phyloP scores from a whole-genome alignment of 1,284 basidiomycete species.

The Puccinia horiana region DNA sequence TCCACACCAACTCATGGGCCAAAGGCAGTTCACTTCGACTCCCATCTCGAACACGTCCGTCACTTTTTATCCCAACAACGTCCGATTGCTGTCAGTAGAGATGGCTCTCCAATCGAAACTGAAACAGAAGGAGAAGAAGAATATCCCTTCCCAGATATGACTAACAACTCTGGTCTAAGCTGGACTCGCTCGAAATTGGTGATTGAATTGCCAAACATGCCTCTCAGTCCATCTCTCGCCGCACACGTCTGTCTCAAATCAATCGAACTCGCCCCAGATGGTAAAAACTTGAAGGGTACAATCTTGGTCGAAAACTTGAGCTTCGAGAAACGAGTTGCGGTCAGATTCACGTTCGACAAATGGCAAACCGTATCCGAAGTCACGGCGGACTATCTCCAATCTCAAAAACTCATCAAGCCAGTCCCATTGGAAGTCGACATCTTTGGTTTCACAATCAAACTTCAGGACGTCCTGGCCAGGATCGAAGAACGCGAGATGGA shows the following conservation, averaged over 20 bases:
- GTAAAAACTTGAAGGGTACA: conserved; percentile 59
- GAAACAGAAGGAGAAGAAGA: conserved; percentile 67
- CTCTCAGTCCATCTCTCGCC: background rate
- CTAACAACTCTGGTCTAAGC: background rate
- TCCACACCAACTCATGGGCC: conserved; percentile 67
- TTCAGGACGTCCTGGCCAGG: conserved; percentile 72
- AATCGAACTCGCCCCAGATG: conserved; percentile 15
- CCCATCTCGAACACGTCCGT: conserved; percentile 69
- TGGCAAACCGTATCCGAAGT: conserved; percentile 66
- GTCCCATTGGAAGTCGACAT: conserved; percentile 59
- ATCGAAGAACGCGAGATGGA: conserved; percentile 69
- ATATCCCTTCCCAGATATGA: conserved; percentile 34
- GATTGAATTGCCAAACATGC: conserved; percentile 28
- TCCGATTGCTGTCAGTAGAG: conserved; percentile 84
- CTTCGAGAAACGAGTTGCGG: conserved; percentile 64
- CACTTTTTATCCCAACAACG: conserved; percentile 90
- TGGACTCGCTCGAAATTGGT: conserved; percentile 5
- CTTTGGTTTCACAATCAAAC: conserved; percentile 65
- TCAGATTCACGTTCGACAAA: conserved; percentile 64
- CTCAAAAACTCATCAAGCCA: conserved; percentile 53
- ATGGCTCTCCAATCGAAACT: conserved; percentile 80
- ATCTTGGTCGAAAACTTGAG: conserved; percentile 63
- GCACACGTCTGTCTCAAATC: conserved; percentile 14
- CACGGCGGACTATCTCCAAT: conserved; percentile 59
- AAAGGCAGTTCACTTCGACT: conserved; percentile 90